Evolutionary conservation across 345 rosid species (phyloP), one percentile per base, ranked within the genome.

Genomic region (Cardamine resedifolia): DNA sequence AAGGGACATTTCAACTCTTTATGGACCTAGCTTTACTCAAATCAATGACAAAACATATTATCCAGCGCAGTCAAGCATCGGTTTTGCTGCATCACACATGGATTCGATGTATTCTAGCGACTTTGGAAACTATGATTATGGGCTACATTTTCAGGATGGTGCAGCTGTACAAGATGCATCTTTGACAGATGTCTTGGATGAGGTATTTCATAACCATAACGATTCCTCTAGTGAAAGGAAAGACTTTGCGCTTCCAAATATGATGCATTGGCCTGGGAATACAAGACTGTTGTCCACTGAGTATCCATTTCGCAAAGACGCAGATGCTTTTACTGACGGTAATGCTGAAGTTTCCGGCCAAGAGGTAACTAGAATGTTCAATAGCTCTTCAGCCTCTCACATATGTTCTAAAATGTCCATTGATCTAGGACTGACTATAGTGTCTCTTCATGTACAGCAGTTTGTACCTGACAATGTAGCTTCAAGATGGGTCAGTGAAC

Each of bases 81-180:
- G 63, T 34, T 77, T 79, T 49, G 88, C 81, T 63, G 43, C 79
- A 5, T 41, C 68, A 4, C 74, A 60, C 66, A 62, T 86, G 70
- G 86, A 77, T 78, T 83, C 94, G 1, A 90, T 85, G 64, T 89
- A 77, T 71, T 83, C 82, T 21, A 78, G 79, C 78, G 95, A 94
- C 76, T 89, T 94, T 72, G 96, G 97, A 74, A 82, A 81, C 75
- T 73, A 63, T 69, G 72, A 72, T 55, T 80, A 63, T 30, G 89
- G 85, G 36, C 41, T 80, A 58, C 36, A 14, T 64, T 84, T 84
- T 72, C 88, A 66, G 45, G 96, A 88, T 80, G 90, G 87, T 44
- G 82, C 84, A 5, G 20, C 81, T 73, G 83, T 79, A 50, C 88
- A 78, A 26, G 94, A 90, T 78, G 80, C 78, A 27, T 73, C 84